These are phyloP conservation scores for Exophiala oligosperma DNA, from an alignment of 2,329 filamentous ascomycete genomes.

Conservation along the genomic window DNA sequence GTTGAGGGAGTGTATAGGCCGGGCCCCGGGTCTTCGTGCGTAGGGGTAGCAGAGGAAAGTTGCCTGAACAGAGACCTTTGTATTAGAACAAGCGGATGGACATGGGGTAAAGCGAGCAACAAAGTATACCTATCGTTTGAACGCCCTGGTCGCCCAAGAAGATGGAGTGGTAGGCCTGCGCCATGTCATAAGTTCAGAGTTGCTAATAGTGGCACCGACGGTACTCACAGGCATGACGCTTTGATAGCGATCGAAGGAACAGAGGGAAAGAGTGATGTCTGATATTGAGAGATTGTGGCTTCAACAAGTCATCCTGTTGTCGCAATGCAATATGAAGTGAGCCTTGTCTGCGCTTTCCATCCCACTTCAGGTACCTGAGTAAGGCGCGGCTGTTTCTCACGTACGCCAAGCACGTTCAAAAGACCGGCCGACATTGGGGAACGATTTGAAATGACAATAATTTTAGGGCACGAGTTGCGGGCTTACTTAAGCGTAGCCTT, in stretches of 20 bases:
- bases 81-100: background rate
- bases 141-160: conserved; percentile 79
- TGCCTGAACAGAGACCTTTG: conserved; percentile 54
- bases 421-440: background rate
- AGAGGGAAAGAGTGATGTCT: too few relatives aligned
- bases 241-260: background rate
- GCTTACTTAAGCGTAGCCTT: too few relatives aligned
- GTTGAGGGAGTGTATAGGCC: conserved; percentile 75
- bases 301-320: background rate
- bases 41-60: conserved; percentile 91
- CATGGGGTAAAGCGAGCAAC: background rate
- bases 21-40: conserved; percentile 95
- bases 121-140: conserved; percentile 58
- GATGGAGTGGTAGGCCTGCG: conserved; percentile 93
- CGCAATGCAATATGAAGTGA: background rate
- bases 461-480: too few relatives aligned
- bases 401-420: background rate
- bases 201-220: background rate
- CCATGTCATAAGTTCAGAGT: conserved; percentile 7
- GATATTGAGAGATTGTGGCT: background rate
- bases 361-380: too few relatives aligned
- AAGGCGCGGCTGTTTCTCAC: background rate
- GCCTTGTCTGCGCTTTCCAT: too few relatives aligned
- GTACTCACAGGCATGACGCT: conserved; percentile 12
- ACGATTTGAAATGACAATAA: too few relatives aligned